Base-by-base conservation (phyloP, 805 yeast species). In the Monosporozyma servazzii region DNA sequence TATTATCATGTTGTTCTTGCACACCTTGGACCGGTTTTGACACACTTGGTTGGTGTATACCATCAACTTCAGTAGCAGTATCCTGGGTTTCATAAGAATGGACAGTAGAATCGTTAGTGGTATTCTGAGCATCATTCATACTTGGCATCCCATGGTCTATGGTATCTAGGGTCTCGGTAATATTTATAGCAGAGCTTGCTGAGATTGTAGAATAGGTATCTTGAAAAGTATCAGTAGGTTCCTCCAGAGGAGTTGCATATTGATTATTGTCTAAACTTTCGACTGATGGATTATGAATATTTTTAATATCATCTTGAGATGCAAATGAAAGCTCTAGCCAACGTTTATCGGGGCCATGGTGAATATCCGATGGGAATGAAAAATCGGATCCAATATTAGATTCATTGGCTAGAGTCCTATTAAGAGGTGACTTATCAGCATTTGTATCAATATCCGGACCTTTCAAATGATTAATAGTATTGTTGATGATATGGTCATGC, bases 251-350 rank as follows among this genome's bases (percentile, higher is more conserved):
- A 6, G 43, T 51, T 10, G 20, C 45, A 5, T 27, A 45, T 13
- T 48, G 27, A 25, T 36, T 29, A 25, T 48, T 25, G 10, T 31
- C 42, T 5, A 42, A 18, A 33, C 30, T 42, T 33, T 48, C 51
- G 5, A 39, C 40, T 3, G 41, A 18, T 13, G 30, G 46, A 17
- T 40, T n/a, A 13, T 31, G 29, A 11, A 46, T 36, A 18, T 44
- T 45, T 13, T 55, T 52, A 15, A 48, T 33, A 27, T 58, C 65
- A 15, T 62, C 65, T 27, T 59, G 58, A 9, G 66, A 61, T 3
- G 58, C 56, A 45, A 61, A 56, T 9, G 54, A 56, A 30, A 63
- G 47, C 36, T 61, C 62, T 30, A 60, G 49, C 51, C 57, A 51
- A 21, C 65, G 50, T 29, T 52, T 56, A 45, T 59, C 57, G 9